Evolutionary conservation across 495 filamentous ascomycete species (phyloP), one percentile per base, ranked within the genome.

Genomic region (Penicillium atrosanguineum): DNA sequence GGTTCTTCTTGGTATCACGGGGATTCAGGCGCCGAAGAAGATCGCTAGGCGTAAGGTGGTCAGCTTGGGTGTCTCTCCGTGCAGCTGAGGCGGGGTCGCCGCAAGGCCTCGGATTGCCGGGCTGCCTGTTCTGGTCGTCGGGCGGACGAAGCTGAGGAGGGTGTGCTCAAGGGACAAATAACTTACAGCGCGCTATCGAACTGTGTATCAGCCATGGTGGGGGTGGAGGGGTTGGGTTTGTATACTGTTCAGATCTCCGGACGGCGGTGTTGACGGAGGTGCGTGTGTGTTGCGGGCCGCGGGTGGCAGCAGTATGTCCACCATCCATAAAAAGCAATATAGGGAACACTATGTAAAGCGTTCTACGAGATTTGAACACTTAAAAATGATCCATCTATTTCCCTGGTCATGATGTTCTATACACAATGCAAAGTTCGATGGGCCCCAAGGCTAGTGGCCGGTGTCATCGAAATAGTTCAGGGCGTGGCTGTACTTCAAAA

Each of bases 1-100:
- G 85, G 76, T 97, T 95, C 51, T 74, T 68, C 60, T 90, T 77
- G 39, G 91, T 97, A 69, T 91, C 84, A 68, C 91, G 92, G 7
- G 94, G 94, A 74, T 95, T 91, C 52, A 99, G 87, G 39, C 95
- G 94, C 58, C 95, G 94, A 74, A 99, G 94, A 60, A 99, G 91
- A 79, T 99, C 94, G 64, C 94, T 98, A 65, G 23, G 37, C 55
- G 46, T 18, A 39, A 39, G 44, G 16, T 57, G 55, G 67, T 68
- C 63, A 71, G 69, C 59, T 67, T 37, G 21, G 34, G 42, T 46
- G 47, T 52, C 39, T 46, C 43, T 46, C 39, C 34, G 19, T 63
- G 59, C 53, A 53, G 56, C 56, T 49, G 31, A 53, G 62, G 63
- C 59, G 69, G 69, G 59, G 70, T 68, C 60, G 48, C 43, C 59